Conservation (phyloP, 305 asterid species). For the Fraxinus dipetala region DNA sequence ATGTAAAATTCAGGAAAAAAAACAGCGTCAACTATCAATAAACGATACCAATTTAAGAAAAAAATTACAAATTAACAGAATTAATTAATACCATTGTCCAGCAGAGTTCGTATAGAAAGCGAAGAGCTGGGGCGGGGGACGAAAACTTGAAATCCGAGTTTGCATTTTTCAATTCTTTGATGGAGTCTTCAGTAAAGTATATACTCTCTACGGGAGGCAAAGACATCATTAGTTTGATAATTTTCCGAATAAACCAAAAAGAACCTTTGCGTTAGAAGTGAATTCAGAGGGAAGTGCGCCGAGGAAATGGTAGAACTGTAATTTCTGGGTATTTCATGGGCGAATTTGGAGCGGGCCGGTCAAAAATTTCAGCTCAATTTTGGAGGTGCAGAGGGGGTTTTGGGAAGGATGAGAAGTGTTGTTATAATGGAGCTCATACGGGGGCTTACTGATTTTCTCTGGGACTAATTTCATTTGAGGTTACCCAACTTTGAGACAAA, state of each 20-base stretch:
- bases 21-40: background rate
- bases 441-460: too few relatives aligned
- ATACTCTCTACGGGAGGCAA: constrained; percentile 57
- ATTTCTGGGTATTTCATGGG: constrained; percentile 30
- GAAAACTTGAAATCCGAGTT: constrained; percentile 67
- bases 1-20: background rate
- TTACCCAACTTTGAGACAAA: background rate
- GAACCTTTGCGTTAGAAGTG: background rate
- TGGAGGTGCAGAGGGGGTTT: constrained; percentile 28
- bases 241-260: constrained; percentile 10
- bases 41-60: background rate
- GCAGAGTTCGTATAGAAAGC: constrained; percentile 84
- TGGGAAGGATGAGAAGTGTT: constrained; percentile 18
- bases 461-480: background rate
- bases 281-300: constrained; percentile 5
- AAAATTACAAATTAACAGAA: background rate
- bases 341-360: constrained; percentile 2
- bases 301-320: constrained; percentile 6
- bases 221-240: constrained; percentile 46
- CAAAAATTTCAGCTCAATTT: constrained; percentile 38
- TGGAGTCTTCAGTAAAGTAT: constrained; percentile 59
- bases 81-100: constrained; percentile 52
- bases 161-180: constrained; percentile 63
- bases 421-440: background rate
- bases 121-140: constrained; percentile 56